phyloP scores from a whole-genome alignment of 169 alveolate genomes.

The Plasmodium billcollinsi region DNA sequence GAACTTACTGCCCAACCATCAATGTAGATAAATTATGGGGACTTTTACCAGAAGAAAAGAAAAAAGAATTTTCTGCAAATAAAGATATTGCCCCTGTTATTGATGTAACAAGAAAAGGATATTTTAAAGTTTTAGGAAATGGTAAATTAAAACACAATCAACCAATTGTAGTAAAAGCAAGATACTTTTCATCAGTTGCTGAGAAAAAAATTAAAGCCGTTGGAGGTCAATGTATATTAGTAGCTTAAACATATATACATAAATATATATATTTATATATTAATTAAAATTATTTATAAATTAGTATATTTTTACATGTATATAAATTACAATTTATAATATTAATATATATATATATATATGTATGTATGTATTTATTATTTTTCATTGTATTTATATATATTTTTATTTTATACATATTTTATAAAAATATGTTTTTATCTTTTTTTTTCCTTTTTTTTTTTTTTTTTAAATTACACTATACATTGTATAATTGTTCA shows the following conservation, averaged over 20 bases:
- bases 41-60: conserved; percentile 94
- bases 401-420: too few species aligned
- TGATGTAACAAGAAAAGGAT: conserved; percentile 98
- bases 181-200: conserved; percentile 96
- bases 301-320: too few species aligned
- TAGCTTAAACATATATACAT: conserved; percentile 82
- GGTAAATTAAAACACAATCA: conserved; percentile 93
- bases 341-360: too few species aligned
- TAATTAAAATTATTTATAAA: too few species aligned
- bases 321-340: too few species aligned
- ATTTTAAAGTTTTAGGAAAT: conserved; percentile 98
- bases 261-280: background rate
- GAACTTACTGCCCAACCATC: conserved; percentile 91
- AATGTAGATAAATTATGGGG: conserved; percentile 97
- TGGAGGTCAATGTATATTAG: conserved; percentile 97
- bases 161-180: conserved; percentile 98
- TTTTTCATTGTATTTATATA: too few species aligned
- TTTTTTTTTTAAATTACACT: too few species aligned
- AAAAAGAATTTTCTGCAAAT: conserved; percentile 89
- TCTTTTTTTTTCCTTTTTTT: too few species aligned
- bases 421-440: too few species aligned
- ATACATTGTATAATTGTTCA: too few species aligned
- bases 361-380: too few species aligned
- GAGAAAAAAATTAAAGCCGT: conserved; percentile 97
- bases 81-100: conserved; percentile 96